Percentiles rank a stretch among this genome's conserved stretches.
phyloP scores from a whole-genome alignment of 345 rosid genomes.

The Moricandia arvensis region DNA sequence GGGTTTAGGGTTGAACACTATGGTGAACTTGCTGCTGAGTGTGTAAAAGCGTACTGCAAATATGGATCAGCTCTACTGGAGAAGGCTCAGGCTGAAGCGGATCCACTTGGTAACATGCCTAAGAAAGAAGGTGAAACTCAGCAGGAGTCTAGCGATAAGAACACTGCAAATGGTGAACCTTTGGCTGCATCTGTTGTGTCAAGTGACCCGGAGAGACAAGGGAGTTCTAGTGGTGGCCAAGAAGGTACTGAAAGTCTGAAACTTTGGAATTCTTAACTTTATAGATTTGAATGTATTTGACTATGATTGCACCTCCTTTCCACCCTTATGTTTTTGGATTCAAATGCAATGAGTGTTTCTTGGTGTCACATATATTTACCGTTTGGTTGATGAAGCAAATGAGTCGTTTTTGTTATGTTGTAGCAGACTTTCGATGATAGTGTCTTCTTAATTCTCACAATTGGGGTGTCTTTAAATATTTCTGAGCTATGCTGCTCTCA shows the following conservation, averaged over 20 bases:
- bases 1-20: slow-evolving; percentile 56
- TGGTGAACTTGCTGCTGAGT: slow-evolving; percentile 77
- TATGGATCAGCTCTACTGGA: slow-evolving; percentile 78
- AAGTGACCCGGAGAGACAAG: slow-evolving; percentile 47
- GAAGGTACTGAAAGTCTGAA: slow-evolving; percentile 33
- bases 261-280: neutral
- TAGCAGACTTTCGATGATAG: neutral
- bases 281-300: too few species aligned
- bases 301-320: too few species aligned
- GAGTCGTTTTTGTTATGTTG: neutral
- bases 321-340: neutral
- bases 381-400: neutral
- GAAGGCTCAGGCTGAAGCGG: slow-evolving; percentile 93
- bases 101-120: slow-evolving; percentile 73
- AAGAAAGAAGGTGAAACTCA: slow-evolving; percentile 54
- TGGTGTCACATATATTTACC: neutral
- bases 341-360: neutral
- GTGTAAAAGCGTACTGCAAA: slow-evolving; percentile 65
- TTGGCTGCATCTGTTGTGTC: slow-evolving; percentile 49
- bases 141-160: slow-evolving; percentile 41
- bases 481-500: neutral
- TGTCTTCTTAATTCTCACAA: neutral
- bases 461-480: neutral
- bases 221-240: slow-evolving; percentile 48
- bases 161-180: slow-evolving; percentile 44